Base-by-base conservation (phyloP, 768 basidiomycete species). In the Mycena belliarum region DNA sequence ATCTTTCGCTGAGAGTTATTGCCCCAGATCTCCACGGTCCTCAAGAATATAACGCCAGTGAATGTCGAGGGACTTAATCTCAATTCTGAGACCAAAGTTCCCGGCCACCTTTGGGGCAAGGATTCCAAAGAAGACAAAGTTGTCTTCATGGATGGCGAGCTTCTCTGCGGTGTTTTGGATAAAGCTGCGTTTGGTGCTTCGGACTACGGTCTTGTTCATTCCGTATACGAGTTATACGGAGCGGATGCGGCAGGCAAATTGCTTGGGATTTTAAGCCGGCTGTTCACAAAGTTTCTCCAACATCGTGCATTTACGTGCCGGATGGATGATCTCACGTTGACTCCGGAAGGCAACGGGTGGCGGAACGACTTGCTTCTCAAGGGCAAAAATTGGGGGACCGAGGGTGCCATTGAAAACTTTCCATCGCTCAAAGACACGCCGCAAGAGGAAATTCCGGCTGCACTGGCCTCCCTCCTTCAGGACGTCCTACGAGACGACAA, bases 161-260 rank as follows among this genome's bases (percentile, higher is more conserved):
- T 98, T 2, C 82, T 98, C 40, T 91, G 90, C 63, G 97, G 97
- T 72, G 83, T 98, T 33, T 81, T 99, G 53, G 97, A 99, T 77
- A 99, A 99, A 75, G 90, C 95, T 9, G 93, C 97, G 25, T 97
- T 96, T 69, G 97, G 97, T 64, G 95, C 97, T 23, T 88, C 91
- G 2, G 92, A 97, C 18, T 98, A 89, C 69, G 97, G 97, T 70
- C 83, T 99, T 37, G 93, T 98, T 12, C 97, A 99, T 72, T 98
- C 97, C 0, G 89, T 95, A 18, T 93, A 95, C 72, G 97, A 99
- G 65, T 76, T 99, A 9, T 99, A 98, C 69, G 95, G 97, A 14
- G 80, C 95, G 11, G 88, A 89, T 49, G 75, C 85, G 21, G 96
- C 97, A 6, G 96, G 95, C 49, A 87, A 87, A 67, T 85, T 99